Percentiles rank a stretch among this genome's conserved stretches.
Evolutionary conservation across 2,329 filamentous ascomycete species (phyloP).

Genomic region (Arthroderma sp.): DNA sequence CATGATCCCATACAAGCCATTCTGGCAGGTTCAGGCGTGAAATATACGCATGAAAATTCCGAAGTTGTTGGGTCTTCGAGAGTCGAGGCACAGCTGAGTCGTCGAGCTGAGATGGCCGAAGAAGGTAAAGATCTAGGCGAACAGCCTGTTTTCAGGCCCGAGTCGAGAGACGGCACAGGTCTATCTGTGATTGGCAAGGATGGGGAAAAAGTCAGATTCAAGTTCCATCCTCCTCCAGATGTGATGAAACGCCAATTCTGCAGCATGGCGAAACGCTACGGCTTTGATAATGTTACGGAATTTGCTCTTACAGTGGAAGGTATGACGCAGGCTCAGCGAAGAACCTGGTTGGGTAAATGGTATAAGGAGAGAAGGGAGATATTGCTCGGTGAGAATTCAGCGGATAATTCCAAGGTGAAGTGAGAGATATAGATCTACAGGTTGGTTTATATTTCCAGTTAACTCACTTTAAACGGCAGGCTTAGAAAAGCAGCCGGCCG

Average conservation of each 20-base stretch:
- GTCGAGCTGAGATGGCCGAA: conserved; percentile 48
- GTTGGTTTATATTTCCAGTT: too few relatives aligned
- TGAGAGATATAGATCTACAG: too few relatives aligned
- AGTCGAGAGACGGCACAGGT: conserved; percentile 10
- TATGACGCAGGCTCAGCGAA: conserved; percentile 73
- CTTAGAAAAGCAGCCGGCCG: too few relatives aligned
- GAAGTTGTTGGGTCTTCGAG: conserved; percentile 89
- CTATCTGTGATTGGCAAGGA: conserved; percentile 10
- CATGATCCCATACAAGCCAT: conserved; percentile 78
- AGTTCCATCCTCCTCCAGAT: conserved; percentile 59
- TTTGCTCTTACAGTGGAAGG: conserved; percentile 85
- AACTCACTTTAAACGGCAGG: too few relatives aligned
- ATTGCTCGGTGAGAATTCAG: conserved; percentile 11
- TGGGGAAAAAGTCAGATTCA: conserved; percentile 38
- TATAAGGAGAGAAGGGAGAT: conserved; percentile 54
- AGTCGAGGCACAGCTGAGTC: conserved; percentile 74
- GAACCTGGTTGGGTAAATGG: conserved; percentile 66
- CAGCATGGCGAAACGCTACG: conserved; percentile 70
- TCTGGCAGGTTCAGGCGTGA: conserved; percentile 71
- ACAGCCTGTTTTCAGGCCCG: conserved; percentile 23
- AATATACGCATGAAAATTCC: conserved; percentile 93
- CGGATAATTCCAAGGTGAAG: too few relatives aligned
- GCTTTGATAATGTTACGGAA: conserved; percentile 61
- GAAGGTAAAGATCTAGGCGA: conserved; percentile 20
- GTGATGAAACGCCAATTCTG: conserved; percentile 77